A percentile compares a stretch with the other conserved stretches of the same genome.
These are phyloP conservation scores for Planoprotostelium fungivorum DNA, from an alignment of 78 protist genomes.

Conservation along the genomic window DNA sequence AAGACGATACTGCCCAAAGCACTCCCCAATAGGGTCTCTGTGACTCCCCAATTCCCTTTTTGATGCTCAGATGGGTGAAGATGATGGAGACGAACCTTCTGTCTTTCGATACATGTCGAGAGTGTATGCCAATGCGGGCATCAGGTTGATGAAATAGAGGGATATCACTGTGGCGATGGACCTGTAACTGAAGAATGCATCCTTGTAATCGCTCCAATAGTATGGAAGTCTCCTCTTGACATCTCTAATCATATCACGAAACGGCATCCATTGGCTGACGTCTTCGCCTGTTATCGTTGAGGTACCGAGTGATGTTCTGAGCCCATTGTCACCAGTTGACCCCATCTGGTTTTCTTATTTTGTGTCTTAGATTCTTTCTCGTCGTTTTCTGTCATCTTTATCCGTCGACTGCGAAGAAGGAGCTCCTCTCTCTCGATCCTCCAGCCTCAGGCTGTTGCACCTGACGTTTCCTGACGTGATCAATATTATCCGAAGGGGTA, in stretches of 20 bases:
- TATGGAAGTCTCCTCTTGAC: neutral
- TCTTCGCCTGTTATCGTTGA: too few relatives aligned
- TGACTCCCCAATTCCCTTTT: neutral
- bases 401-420: too few relatives aligned
- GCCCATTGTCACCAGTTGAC: too few relatives aligned
- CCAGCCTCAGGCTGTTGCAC: too few relatives aligned
- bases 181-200: neutral
- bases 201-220: neutral
- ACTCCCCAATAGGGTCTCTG: neutral
- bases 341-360: too few relatives aligned
- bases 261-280: neutral
- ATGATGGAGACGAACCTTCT: neutral
- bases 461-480: too few relatives aligned
- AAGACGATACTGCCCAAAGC: neutral
- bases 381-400: too few relatives aligned
- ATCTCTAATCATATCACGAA: neutral
- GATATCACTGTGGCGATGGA: neutral
- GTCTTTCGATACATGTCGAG: neutral
- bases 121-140: neutral
- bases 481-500: too few relatives aligned
- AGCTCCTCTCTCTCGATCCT: too few relatives aligned
- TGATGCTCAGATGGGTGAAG: neutral
- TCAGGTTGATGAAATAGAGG: neutral
- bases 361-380: too few relatives aligned
- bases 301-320: too few relatives aligned